Base-by-base conservation (phyloP, 176 grass and related monocot genomes). In the Poa pratensis region DNA sequence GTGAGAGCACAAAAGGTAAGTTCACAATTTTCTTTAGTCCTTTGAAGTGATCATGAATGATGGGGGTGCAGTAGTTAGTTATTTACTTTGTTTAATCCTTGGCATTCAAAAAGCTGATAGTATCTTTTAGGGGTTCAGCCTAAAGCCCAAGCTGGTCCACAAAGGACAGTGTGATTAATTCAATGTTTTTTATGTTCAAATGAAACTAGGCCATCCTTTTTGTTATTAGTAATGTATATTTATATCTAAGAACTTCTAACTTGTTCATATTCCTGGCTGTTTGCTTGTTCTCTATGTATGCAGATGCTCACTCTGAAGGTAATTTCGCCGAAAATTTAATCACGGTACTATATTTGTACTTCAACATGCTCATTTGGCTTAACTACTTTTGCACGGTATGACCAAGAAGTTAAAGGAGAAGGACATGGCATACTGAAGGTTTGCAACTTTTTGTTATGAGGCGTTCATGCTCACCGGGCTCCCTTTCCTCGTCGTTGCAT, bases 1-100 rank as follows among this genome's bases (percentile, higher is more conserved):
- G 91, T 93, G 34, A 50, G 35, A 60, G 76, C 55, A 73, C 23
- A 60, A 83, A 78, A 70, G 20, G 24, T 23, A 7, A 58, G 5
- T 12, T 86, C 37, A 76, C 0, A 67, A 10, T 76, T 61, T 75
- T n/a, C 68, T 3, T 81, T 51, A 51, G 10, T 35, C 26, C 18
- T 71, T 70, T 30, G 34, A 69, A 71, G 16, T 60, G 48, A 79
- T 86, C 16, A 69, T 71, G 23, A 48, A 46, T 64, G 4, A 11
- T 46, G 16, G 3, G 39, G 54, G 2, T 71, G 20, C 70, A 69
- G 26, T 48, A 27, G 10, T 39, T 67, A 67, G 74, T 64, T 73
- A 72, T 51, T 30, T 52, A 18, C 20, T 65, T 43, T 75, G 1
- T 30, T 43, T 54, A 81, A 32, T 46, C 30, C 30, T 67, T 54